Evolutionary conservation across 306 rosid genomes (phyloP).

Genomic region (Boehmeria nivea): DNA sequence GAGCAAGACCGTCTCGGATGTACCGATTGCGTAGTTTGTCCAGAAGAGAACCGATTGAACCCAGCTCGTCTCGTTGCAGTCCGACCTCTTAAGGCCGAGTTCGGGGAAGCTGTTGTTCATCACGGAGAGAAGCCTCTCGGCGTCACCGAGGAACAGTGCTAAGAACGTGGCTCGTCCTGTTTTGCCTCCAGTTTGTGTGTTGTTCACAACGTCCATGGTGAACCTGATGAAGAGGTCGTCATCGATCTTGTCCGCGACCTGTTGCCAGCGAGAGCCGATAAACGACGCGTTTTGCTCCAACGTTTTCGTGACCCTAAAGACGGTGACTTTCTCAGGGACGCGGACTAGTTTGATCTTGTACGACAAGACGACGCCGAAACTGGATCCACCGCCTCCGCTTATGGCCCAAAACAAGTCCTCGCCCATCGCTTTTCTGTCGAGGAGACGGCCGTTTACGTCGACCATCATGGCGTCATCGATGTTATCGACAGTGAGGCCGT

Average conservation of each 20-base stretch:
- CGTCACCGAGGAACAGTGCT: constrained; percentile 31
- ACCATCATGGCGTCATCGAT: constrained; percentile 28
- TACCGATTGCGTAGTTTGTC: constrained; percentile 16
- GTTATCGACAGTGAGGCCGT: constrained; percentile 37
- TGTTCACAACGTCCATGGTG: constrained; percentile 16
- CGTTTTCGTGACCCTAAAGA: constrained; percentile 15
- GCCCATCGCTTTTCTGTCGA: constrained; percentile 37
- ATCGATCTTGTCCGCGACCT: constrained; percentile 30
- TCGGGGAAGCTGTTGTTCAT: constrained; percentile 30
- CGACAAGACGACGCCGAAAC: constrained; percentile 33
- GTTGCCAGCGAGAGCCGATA: constrained; percentile 20
- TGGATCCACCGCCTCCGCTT: constrained; percentile 33
- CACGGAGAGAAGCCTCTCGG: constrained; percentile 16
- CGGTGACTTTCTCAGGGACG: constrained; percentile 27
- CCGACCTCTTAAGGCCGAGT: constrained; percentile 21
- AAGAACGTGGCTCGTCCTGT: constrained; percentile 24
- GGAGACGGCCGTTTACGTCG: constrained; percentile 28
- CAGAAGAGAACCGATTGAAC: constrained; percentile 26
- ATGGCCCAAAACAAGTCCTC: constrained; percentile 43
- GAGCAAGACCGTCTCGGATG: constrained; percentile 17
- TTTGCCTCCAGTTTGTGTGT: constrained; percentile 1
- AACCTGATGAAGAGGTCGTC: constrained; percentile 34
- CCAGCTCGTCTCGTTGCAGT: constrained; percentile 31
- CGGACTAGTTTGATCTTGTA: constrained; percentile 34
- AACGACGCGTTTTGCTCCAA: constrained; percentile 25